Conservation (phyloP, 2,329 filamentous ascomycete genomes). For the Fusarium udum region DNA sequence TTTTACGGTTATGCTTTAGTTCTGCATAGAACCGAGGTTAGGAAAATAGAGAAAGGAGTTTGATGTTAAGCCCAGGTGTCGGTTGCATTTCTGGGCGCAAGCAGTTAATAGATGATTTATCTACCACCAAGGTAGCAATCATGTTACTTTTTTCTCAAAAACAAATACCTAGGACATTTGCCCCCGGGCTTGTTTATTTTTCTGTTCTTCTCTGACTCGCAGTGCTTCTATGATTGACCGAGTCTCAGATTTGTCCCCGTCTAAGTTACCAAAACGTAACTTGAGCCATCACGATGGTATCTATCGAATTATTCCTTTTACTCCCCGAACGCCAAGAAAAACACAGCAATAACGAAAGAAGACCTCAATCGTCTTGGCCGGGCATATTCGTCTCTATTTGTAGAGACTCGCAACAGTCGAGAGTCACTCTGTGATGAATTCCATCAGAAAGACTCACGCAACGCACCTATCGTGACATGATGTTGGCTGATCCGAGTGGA, state of each 20-base stretch:
- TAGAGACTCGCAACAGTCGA: slow-evolving; percentile 3
- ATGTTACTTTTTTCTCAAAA: background rate
- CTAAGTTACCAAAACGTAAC: slow-evolving; percentile 20
- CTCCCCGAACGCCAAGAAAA: background rate
- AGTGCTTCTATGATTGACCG: background rate
- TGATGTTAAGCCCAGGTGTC: background rate
- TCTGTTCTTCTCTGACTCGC: background rate
- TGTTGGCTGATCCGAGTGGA: background rate
- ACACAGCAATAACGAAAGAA: background rate
- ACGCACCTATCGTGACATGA: background rate
- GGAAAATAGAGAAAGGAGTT: slow-evolving; percentile 30
- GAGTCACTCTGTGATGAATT: background rate
- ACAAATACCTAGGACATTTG: slow-evolving; percentile 17
- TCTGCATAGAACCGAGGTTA: slow-evolving; percentile 14
- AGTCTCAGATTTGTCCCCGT: background rate
- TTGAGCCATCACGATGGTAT: background rate
- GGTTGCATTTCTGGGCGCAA: slow-evolving; percentile 18
- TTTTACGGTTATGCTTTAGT: slow-evolving; percentile 17
- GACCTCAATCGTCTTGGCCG: background rate
- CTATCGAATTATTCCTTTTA: slow-evolving; percentile 4
- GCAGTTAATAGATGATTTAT: slow-evolving; percentile 24
- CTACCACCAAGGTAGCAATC: slow-evolving; percentile 19
- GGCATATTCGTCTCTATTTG: background rate
- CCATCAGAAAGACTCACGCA: background rate
- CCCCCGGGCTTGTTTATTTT: slow-evolving; percentile 2